Percentiles rank a stretch among this genome's conserved stretches.
These are phyloP conservation scores for Talaromyces stipitatus DNA, from an alignment of 495 filamentous ascomycete species.

Conservation along the genomic window DNA sequence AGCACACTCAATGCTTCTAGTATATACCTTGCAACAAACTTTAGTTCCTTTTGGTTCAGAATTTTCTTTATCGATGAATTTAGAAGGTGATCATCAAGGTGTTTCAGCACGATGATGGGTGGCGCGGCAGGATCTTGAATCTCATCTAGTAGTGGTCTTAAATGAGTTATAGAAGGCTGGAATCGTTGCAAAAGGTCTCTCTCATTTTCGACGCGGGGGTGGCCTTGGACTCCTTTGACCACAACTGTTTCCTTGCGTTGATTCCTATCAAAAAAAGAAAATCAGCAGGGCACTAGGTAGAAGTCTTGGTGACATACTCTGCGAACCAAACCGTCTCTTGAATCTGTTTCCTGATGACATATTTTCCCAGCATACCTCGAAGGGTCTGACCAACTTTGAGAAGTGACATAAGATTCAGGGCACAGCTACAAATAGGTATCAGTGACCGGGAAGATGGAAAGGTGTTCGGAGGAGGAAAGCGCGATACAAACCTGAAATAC, in stretches of 20 bases:
- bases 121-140: constrained; percentile 28
- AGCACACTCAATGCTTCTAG: constrained; percentile 6
- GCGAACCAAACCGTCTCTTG: constrained; percentile 28
- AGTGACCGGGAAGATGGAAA: background rate
- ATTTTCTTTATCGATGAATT: constrained; percentile 26
- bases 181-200: constrained; percentile 29
- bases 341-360: constrained; percentile 12
- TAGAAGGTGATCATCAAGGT: constrained; percentile 31
- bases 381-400: constrained; percentile 2
- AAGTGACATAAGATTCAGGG: constrained; percentile 1
- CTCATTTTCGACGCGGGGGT: constrained; percentile 31
- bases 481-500: too few species aligned
- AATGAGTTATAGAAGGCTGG: constrained; percentile 16
- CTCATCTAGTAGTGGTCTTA: constrained; percentile 29
- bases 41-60: constrained; percentile 17
- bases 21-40: constrained; percentile 9
- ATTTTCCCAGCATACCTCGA: constrained; percentile 7
- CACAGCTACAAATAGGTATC: background rate
- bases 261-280: constrained; percentile 14
- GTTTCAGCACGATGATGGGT: constrained; percentile 27
- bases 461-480: background rate
- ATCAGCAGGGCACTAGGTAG: background rate
- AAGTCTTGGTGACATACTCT: constrained; percentile 15
- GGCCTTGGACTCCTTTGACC: constrained; percentile 25
- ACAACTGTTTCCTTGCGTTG: constrained; percentile 23